phyloP scores from a whole-genome alignment of 2,329 filamentous ascomycete species.

The Blastomyces emzantsi region DNA sequence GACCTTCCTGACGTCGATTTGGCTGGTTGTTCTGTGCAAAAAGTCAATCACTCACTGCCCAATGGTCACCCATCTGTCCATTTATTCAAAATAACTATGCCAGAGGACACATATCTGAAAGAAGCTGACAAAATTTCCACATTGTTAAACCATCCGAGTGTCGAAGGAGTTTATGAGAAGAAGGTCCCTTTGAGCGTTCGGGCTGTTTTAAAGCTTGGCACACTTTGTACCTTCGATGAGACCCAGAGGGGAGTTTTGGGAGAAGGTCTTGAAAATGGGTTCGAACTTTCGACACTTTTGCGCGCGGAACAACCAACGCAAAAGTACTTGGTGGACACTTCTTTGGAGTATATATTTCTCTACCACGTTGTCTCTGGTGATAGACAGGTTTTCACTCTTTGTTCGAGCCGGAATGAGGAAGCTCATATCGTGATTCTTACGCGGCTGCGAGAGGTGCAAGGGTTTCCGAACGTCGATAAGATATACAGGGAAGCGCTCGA shows the following conservation, averaged over 20 bases:
- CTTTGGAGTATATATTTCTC: conserved; percentile 77
- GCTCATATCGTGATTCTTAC: conserved; percentile 86
- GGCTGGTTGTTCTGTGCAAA: conserved; percentile 77
- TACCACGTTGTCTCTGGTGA: conserved; percentile 90
- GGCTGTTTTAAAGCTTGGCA: conserved; percentile 82
- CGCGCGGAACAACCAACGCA: conserved; percentile 55
- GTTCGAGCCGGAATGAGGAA: conserved; percentile 71
- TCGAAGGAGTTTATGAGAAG: conserved; percentile 96
- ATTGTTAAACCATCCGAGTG: conserved; percentile 83
- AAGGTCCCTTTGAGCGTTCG: conserved; percentile 79
- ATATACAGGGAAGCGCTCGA: conserved; percentile 72
- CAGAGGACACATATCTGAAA: conserved; percentile 77
- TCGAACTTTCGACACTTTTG: conserved; percentile 70
- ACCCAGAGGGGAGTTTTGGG: conserved; percentile 82
- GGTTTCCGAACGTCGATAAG: conserved; percentile 81
- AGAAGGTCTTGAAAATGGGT: conserved; percentile 85
- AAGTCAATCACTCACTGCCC: conserved; percentile 84
- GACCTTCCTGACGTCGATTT: conserved; percentile 85
- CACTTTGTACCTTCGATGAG: conserved; percentile 87
- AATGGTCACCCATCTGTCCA: conserved; percentile 93
- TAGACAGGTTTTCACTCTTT: conserved; percentile 84
- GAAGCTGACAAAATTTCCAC: conserved; percentile 73
- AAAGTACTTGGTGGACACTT: conserved; percentile 65
- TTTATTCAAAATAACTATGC: conserved; percentile 85
- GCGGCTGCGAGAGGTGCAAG: conserved; percentile 68